Evolutionary conservation across 78 protist species (phyloP).

Genomic region (Speleostelium caveatum): DNA sequence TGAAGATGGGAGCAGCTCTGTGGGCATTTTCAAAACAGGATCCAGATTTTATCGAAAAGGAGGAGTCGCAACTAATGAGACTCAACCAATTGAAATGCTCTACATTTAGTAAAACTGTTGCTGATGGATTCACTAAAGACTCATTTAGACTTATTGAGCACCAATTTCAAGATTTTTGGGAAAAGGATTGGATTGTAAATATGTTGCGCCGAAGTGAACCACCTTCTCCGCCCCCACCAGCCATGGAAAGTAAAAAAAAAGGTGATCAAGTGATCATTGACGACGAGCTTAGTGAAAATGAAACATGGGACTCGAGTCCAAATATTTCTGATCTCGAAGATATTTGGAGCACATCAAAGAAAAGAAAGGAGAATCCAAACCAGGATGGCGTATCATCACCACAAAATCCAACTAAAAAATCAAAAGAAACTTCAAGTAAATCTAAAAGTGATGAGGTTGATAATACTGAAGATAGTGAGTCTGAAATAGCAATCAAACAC

Average conservation of each 20-base stretch:
- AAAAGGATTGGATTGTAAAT: slow-evolving; percentile 23
- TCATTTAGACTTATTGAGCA: slow-evolving; percentile 4
- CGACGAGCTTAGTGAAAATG: neutral
- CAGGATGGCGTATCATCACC: neutral
- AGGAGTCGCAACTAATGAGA: neutral
- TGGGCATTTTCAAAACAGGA: slow-evolving; percentile 1
- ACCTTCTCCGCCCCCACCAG: slow-evolving; percentile 1
- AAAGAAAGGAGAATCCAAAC: neutral
- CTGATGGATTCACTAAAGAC: neutral
- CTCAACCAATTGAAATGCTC: neutral
- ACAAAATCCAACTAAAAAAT: neutral
- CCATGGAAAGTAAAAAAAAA: neutral
- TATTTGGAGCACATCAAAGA: neutral
- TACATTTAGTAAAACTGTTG: neutral
- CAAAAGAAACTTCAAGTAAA: too few relatives aligned
- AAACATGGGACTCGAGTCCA: neutral
- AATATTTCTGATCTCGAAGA: neutral
- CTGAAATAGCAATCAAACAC: too few relatives aligned
- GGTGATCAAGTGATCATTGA: neutral
- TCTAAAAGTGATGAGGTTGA: too few relatives aligned
- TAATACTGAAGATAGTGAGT: too few relatives aligned
- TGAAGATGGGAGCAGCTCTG: neutral
- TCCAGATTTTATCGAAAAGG: neutral
- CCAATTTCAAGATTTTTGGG: slow-evolving; percentile 36
- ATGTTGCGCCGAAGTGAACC: neutral